A percentile compares a stretch with the other conserved stretches of the same genome.
Conservation (phyloP, 164 flowering plant species). For the Nymphaea thermarum region DNA sequence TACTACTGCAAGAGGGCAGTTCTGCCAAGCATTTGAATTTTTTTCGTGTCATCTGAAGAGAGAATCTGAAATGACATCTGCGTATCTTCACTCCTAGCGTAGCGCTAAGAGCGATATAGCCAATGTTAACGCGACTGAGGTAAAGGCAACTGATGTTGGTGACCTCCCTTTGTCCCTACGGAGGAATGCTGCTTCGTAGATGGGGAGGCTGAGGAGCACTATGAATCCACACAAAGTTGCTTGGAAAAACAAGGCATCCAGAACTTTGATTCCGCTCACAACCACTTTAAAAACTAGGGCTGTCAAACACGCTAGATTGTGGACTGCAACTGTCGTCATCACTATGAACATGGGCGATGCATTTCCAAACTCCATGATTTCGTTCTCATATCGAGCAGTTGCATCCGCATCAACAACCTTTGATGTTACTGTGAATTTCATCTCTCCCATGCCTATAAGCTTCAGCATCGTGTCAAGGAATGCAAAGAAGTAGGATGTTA, state of each 20-base stretch:
- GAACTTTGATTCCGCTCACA: not conserved
- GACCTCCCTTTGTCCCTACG: slow-evolving; percentile 20
- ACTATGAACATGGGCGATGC: slow-evolving; percentile 26
- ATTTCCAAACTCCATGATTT: slow-evolving; percentile 25
- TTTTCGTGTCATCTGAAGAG: too few species aligned
- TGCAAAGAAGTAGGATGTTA: slow-evolving; percentile 17
- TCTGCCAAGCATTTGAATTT: too few species aligned
- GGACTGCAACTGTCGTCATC: slow-evolving; percentile 14
- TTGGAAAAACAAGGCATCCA: slow-evolving; percentile 14
- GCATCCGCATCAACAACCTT: slow-evolving; percentile 22
- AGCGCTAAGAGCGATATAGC: slow-evolving; percentile 7
- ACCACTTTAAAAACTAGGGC: slow-evolving; percentile 11
- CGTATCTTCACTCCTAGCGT: not conserved
- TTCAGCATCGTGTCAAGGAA: slow-evolving; percentile 10
- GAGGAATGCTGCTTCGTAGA: slow-evolving; percentile 19
- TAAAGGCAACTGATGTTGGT: slow-evolving; percentile 8
- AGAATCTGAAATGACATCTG: too few species aligned
- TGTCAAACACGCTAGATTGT: slow-evolving; percentile 13
- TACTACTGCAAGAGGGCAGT: too few species aligned
- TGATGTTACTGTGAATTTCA: slow-evolving; percentile 15
- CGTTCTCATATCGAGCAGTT: slow-evolving; percentile 17
- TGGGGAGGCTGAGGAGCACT: slow-evolving; percentile 15
- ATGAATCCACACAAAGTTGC: slow-evolving; percentile 9
- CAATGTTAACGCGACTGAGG: slow-evolving; percentile 11
- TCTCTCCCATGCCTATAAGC: slow-evolving; percentile 12